These are phyloP conservation scores for Cordyceps farinosa DNA, from an alignment of 2,329 filamentous ascomycete genomes.

Conservation along the genomic window DNA sequence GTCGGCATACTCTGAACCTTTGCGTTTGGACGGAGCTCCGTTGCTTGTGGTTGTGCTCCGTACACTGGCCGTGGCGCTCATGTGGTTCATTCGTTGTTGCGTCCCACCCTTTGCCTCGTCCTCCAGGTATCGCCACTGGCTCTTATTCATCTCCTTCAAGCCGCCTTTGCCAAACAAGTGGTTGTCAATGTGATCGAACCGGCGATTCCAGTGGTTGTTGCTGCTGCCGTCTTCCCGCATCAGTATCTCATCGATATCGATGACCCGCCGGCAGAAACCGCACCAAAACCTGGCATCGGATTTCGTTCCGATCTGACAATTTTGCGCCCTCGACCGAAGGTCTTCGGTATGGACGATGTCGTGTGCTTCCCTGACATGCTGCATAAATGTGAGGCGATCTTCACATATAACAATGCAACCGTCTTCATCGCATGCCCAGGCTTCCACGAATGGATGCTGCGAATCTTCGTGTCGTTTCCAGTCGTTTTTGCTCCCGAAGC, in stretches of 20 bases:
- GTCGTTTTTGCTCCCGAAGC: constrained; percentile 89
- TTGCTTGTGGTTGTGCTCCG: not conserved
- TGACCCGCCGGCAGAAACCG: constrained; percentile 66
- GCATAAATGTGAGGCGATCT: constrained; percentile 47
- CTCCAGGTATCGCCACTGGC: constrained; percentile 51
- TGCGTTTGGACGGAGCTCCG: constrained; percentile 2
- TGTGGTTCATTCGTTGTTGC: not conserved
- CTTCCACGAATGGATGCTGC: constrained; percentile 69
- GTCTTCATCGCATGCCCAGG: constrained; percentile 64
- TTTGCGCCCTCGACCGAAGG: constrained; percentile 45
- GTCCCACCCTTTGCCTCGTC: constrained; percentile 10
- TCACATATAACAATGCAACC: constrained; percentile 39
- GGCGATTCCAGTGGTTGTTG: constrained; percentile 47
- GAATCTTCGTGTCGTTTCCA: constrained; percentile 88
- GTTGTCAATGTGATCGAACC: constrained; percentile 70
- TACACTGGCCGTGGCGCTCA: constrained; percentile 1
- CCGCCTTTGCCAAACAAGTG: constrained; percentile 58
- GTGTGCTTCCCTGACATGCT: constrained; percentile 58
- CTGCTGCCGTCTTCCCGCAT: constrained; percentile 15
- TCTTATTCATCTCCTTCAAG: constrained; percentile 41
- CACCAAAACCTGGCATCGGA: constrained; percentile 75
- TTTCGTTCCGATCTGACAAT: constrained; percentile 60
- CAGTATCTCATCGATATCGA: constrained; percentile 40
- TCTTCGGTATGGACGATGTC: constrained; percentile 28
- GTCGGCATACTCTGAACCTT: not conserved